A percentile compares a stretch with the other conserved stretches of the same genome.
Conservation (phyloP, 768 basidiomycete genomes). For the Tricholoma furcatifolium region DNA sequence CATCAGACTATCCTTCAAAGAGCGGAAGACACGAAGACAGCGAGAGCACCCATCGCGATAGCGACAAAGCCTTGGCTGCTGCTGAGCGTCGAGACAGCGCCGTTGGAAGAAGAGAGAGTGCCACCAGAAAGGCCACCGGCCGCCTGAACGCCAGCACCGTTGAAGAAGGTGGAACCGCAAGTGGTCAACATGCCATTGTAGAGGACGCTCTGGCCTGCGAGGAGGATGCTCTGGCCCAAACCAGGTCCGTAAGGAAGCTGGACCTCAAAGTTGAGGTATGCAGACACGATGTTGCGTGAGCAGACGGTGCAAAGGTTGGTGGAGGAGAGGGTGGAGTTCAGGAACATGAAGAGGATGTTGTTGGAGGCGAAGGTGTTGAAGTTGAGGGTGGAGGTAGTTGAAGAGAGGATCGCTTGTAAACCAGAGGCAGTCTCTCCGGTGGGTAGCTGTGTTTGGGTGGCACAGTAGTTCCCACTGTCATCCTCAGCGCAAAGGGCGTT, state of each 20-base stretch:
- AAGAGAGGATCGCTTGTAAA: conserved; percentile 29
- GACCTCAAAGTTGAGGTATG: conserved; percentile 79
- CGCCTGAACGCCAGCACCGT: conserved; percentile 56
- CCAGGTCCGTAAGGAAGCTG: conserved; percentile 75
- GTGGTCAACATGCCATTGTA: conserved; percentile 59
- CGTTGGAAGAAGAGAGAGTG: conserved; percentile 20
- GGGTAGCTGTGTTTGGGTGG: conserved; percentile 42
- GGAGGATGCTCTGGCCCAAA: conserved; percentile 57
- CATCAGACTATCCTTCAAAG: conserved; percentile 15
- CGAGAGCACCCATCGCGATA: conserved; percentile 14
- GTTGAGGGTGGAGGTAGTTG: conserved; percentile 48
- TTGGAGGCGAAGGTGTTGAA: conserved; percentile 47
- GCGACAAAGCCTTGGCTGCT: conserved; percentile 22
- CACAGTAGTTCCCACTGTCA: conserved; percentile 69
- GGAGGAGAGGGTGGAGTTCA: conserved; percentile 48
- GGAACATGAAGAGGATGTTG: conserved; percentile 83
- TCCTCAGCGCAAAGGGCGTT: conserved; percentile 76
- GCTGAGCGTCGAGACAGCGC: conserved; percentile 23
- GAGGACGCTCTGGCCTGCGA: conserved; percentile 63
- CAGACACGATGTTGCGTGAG: conserved; percentile 70
- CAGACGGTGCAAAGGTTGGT: conserved; percentile 75
- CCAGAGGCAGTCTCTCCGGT: conserved; percentile 23
- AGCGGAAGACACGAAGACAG: conserved; percentile 13
- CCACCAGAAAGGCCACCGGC: conserved; percentile 57
- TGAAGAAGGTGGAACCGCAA: conserved; percentile 76